Evolutionary conservation across 129 eudicot genomes (phyloP), one percentile per base, ranked within the genome.

Genomic region (Deinandra increscens): DNA sequence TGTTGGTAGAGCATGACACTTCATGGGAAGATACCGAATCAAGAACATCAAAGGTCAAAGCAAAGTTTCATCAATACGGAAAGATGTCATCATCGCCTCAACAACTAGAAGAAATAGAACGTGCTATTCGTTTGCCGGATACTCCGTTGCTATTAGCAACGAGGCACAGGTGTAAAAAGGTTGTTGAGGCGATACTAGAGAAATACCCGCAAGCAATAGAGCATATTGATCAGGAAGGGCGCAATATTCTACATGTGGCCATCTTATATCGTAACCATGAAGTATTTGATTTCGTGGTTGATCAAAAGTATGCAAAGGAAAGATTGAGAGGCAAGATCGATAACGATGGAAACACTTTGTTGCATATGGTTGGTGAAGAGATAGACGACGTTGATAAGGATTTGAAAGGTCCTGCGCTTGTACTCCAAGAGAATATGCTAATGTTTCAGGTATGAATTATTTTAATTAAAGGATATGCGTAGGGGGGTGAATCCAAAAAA

Each of bases 121-220:
- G 55, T 1, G 38, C 59, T 4, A 39, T 0, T 59, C 61, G 51
- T 6, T 64, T 54, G n/a, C 68, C 82, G 12, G 70, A 68, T 59
- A 70, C 87, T 0, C 78, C 87, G 9, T 34, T 82, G 26, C 18
- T 75, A 1, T 60, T 82, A 70, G 87, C 87, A 10, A 75, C 87
- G 0, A 79, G 60, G 70, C 14, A 34, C 5, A 75, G 83, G 22
- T 74, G 75, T 54, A 36, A 37, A 20, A 66, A 65, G 51, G 60
- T 82, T 44, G 80, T 71, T 1, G 11, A 31, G 13, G 75, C 50
- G 39, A 79, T 82, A 70, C 78, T 79, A 22, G 17, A 13, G 2
- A 0, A 1, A 26, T 63, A 81, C 34, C 85, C 82, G 0, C 81
- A 77, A 38, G 78, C 85, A 15, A 73, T 81, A 15, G 82, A 77